These are phyloP conservation scores for Chernovozyma sophiae-reginae DNA, from an alignment of 1,139 yeast genomes.

Conservation along the genomic window DNA sequence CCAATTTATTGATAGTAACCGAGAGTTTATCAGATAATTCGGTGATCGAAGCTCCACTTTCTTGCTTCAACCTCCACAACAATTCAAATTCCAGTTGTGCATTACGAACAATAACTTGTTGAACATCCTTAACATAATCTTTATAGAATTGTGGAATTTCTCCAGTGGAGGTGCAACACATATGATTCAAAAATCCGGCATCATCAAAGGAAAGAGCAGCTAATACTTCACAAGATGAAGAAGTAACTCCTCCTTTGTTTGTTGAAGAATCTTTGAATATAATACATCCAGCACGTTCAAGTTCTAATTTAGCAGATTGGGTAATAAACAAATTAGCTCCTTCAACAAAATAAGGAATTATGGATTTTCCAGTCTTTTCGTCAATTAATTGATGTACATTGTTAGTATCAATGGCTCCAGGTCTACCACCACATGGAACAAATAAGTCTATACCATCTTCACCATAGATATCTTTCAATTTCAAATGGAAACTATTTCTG, in stretches of 20 bases:
- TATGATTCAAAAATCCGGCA: constrained; percentile 65
- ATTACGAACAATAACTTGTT: constrained; percentile 65
- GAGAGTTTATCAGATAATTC: constrained; percentile 83
- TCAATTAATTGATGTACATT: constrained; percentile 74
- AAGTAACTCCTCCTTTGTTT: constrained; percentile 98
- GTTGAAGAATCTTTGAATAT: constrained; percentile 96
- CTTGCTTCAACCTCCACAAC: constrained; percentile 72
- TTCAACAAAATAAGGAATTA: constrained; percentile 87
- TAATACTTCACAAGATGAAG: constrained; percentile 91
- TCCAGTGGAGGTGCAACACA: constrained; percentile 62
- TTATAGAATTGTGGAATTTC: constrained; percentile 71
- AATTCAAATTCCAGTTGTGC: constrained; percentile 85
- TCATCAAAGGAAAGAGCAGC: constrained; percentile 93
- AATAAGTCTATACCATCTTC: constrained; percentile 65
- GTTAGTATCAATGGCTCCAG: constrained; percentile 88
- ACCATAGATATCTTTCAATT: constrained; percentile 61
- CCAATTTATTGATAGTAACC: constrained; percentile 79
- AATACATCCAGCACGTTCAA: constrained; percentile 83
- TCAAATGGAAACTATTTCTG: constrained; percentile 86
- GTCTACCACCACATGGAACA: constrained; percentile 99
- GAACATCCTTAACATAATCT: constrained; percentile 80
- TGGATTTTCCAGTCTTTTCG: constrained; percentile 67
- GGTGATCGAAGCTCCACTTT: constrained; percentile 68
- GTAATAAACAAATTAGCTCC: constrained; percentile 96
- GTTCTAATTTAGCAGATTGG: constrained; percentile 82